A percentile compares a stretch with the other conserved stretches of the same genome.
Conservation (phyloP, 1,139 yeast genomes). For the Diutina mesorugosa region DNA sequence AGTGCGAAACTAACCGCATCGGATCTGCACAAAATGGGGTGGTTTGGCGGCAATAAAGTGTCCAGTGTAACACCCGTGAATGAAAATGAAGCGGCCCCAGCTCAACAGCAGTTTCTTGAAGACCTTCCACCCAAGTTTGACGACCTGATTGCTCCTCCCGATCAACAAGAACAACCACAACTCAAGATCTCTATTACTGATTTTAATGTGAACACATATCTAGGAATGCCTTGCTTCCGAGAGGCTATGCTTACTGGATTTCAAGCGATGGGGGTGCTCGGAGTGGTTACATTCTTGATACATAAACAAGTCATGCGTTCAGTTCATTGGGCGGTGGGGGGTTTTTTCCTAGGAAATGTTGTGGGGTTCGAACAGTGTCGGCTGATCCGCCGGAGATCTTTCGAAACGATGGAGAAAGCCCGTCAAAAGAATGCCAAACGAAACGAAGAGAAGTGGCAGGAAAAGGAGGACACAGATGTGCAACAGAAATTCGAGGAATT, state of each 20-base stretch:
- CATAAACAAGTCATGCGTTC: slow-evolving; percentile 53
- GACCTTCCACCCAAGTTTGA: slow-evolving; percentile 36
- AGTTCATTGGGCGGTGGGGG: slow-evolving; percentile 75
- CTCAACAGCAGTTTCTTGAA: slow-evolving; percentile 4
- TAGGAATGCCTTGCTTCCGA: slow-evolving; percentile 76
- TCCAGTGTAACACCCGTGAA: background rate
- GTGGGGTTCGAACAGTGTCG: slow-evolving; percentile 94
- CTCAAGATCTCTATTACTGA: slow-evolving; percentile 27
- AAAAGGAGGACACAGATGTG: background rate
- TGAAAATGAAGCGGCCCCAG: background rate
- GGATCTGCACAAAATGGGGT: background rate
- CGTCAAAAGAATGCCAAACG: slow-evolving; percentile 15
- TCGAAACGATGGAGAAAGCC: slow-evolving; percentile 51
- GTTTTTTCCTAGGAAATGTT: slow-evolving; percentile 65
- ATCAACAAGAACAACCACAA: slow-evolving; percentile 15
- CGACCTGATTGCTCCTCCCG: slow-evolving; percentile 16
- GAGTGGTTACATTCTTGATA: slow-evolving; percentile 57
- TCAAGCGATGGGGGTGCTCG: slow-evolving; percentile 71
- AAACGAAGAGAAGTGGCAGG: background rate
- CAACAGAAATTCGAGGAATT: background rate
- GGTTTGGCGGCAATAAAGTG: background rate
- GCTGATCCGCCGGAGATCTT: slow-evolving; percentile 48
- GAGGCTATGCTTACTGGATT: slow-evolving; percentile 83
- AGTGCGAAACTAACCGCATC: background rate
- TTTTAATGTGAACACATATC: slow-evolving; percentile 40